These are phyloP conservation scores for Senna siamea DNA, from an alignment of 306 rosid species.

Conservation along the genomic window DNA sequence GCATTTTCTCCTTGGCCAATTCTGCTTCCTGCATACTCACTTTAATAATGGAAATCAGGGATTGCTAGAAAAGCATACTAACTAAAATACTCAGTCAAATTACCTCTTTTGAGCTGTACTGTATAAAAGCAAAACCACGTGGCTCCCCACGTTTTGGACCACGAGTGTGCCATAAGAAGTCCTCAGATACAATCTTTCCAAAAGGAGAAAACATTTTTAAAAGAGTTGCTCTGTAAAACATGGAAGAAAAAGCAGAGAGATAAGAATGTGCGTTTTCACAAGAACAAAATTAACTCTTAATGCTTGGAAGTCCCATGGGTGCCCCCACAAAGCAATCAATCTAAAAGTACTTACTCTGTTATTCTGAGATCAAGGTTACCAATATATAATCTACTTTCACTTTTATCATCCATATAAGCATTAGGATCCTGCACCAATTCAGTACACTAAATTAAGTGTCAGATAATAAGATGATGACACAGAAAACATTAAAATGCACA, in stretches of 20 bases:
- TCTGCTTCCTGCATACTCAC: constrained; percentile 99
- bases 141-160: constrained; percentile 93
- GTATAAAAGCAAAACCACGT: constrained; percentile 87
- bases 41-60: constrained; percentile 82
- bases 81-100: constrained; percentile 35
- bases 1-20: constrained; percentile 98
- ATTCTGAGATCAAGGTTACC: constrained; percentile 92
- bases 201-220: constrained; percentile 88
- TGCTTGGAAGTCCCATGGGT: neutral
- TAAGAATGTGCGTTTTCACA: constrained; percentile 32
- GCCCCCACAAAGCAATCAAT: constrained; percentile 1
- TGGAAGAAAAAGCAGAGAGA: neutral
- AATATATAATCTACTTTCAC: constrained; percentile 75
- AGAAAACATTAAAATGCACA: constrained; percentile 16
- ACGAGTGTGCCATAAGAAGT: constrained; percentile 86
- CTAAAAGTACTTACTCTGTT: constrained; percentile 74
- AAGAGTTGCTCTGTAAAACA: constrained; percentile 70
- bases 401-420: constrained; percentile 62
- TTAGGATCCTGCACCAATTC: constrained; percentile 64
- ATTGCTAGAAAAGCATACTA: constrained; percentile 39
- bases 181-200: constrained; percentile 84
- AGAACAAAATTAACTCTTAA: constrained; percentile 12
- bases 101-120: constrained; percentile 83
- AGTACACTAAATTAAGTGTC: constrained; percentile 13
- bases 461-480: constrained; percentile 24